Percentiles rank a stretch among this genome's conserved stretches.
phyloP scores from a whole-genome alignment of 2,329 filamentous ascomycete species.

The Aureobasidium sp. region DNA sequence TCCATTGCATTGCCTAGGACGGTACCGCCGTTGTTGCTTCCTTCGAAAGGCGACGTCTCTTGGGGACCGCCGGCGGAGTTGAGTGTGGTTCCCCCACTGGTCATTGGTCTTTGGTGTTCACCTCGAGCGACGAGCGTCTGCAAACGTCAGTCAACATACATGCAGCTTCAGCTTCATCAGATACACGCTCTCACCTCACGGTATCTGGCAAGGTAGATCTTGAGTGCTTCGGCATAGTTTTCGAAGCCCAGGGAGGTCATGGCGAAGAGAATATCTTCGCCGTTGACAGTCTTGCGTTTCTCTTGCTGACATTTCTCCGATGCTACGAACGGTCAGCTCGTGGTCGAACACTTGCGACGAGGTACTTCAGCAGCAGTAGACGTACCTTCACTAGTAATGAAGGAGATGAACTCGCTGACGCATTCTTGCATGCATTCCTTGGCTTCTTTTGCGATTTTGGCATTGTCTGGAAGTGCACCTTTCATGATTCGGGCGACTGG shows the following conservation, averaged over 20 bases:
- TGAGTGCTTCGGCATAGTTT: conserved; percentile 95
- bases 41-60: conserved; percentile 23
- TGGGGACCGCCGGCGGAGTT: conserved; percentile 18
- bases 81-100: conserved; percentile 28
- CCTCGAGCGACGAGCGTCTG: conserved; percentile 74
- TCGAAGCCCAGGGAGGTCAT: conserved; percentile 99
- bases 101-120: conserved; percentile 49
- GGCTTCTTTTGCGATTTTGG: conserved; percentile 92
- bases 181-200: conserved; percentile 66
- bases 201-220: conserved; percentile 97
- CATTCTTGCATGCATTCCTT: conserved; percentile 99
- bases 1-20: conserved; percentile 37
- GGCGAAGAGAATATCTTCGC: conserved; percentile 95
- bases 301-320: conserved; percentile 99
- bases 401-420: conserved; percentile 99
- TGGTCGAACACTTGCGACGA: neutral
- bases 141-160: conserved; percentile 24
- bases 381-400: conserved; percentile 98
- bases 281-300: conserved; percentile 98
- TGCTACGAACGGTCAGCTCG: conserved; percentile 44
- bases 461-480: conserved; percentile 90
- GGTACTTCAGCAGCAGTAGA: conserved; percentile 16
- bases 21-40: conserved; percentile 29
- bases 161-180: neutral
- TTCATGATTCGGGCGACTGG: conserved; percentile 99